Evolutionary conservation across 2,329 filamentous ascomycete species (phyloP).

Genomic region (Beauveria australis): DNA sequence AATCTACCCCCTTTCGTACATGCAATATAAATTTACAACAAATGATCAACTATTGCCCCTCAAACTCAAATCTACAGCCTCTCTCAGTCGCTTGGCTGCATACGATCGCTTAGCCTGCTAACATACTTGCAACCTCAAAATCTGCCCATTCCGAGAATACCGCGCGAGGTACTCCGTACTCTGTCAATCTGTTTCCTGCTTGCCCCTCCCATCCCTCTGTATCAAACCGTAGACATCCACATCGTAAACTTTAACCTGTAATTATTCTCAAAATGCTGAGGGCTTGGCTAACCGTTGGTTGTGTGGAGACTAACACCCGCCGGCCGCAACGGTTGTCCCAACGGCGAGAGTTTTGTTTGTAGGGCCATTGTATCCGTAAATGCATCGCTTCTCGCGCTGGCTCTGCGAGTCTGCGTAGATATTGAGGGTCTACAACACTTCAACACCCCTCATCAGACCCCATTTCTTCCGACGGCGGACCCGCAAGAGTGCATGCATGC

Average conservation of each 20-base stretch:
- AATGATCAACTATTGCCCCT: background rate
- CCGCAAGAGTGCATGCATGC: background rate
- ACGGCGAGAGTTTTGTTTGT: background rate
- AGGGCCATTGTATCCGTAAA: background rate
- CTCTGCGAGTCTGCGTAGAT: no score
- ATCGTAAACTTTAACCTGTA: background rate
- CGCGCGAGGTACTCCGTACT: background rate
- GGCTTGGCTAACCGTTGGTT: background rate
- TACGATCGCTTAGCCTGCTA: background rate
- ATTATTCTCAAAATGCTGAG: background rate
- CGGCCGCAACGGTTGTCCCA: background rate
- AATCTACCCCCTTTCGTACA: background rate
- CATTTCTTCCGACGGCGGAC: background rate
- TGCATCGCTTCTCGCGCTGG: background rate
- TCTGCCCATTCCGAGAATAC: background rate
- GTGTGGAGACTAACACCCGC: background rate
- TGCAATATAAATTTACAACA: conserved; percentile 4
- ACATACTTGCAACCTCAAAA: background rate
- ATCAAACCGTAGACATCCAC: background rate
- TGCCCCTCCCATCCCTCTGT: background rate
- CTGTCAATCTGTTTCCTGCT: background rate
- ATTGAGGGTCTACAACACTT: background rate
- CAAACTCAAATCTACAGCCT: conserved; percentile 2
- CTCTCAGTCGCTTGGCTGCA: background rate
- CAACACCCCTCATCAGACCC: background rate